Evolutionary conservation across 257 asterid genomes (phyloP), one percentile per base, ranked within the genome.

Genomic region (Petunia axillaris): DNA sequence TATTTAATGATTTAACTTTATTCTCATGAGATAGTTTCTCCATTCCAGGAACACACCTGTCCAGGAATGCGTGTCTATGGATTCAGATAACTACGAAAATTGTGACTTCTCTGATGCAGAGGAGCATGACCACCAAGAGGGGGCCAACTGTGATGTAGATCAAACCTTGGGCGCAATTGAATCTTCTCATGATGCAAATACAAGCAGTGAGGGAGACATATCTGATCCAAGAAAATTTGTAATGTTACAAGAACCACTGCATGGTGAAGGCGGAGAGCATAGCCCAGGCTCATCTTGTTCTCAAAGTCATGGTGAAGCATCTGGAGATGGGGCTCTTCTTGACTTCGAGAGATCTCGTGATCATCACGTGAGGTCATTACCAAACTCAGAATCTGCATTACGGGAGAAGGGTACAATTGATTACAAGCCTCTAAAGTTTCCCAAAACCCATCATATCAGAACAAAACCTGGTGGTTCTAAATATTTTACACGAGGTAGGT

Each of bases 71-170:
- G 68, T 73, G 67, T 81, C 87, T 6, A 75, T 48, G 85, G 87
- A 83, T 82, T 81, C 81, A 66, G 90, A 84, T 64, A 83, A 79
- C 68, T 13, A 58, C 36, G 89, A 80, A 62, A 82, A 83, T 85
- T 85, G 80, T 78, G 86, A 85, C 85, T 85, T 80, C 79, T 85
- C 88, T 63, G 90, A 87, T 81, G 84, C 91, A 35, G 83, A 63
- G 81, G 91, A 81, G 76, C 83, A 57, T 76, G 77, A 43, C 81
- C 75, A 53, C 73, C 79, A 25, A 62, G 89, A 84, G 67, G 66
- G 64, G 63, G 64, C 88, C 53, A 87, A 68, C n/a, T 78, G 84
- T 85, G 85, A 84, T 79, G 81, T 85, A 66, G 91, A 91, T 84
- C 88, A 84, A 81, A 78, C 44, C 25, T 76, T 80, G 58, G 85